Percentiles rank a stretch among this genome's conserved stretches.
phyloP scores from a whole-genome alignment of 306 rosid genomes.

The Glycyrrhiza uralensis region DNA sequence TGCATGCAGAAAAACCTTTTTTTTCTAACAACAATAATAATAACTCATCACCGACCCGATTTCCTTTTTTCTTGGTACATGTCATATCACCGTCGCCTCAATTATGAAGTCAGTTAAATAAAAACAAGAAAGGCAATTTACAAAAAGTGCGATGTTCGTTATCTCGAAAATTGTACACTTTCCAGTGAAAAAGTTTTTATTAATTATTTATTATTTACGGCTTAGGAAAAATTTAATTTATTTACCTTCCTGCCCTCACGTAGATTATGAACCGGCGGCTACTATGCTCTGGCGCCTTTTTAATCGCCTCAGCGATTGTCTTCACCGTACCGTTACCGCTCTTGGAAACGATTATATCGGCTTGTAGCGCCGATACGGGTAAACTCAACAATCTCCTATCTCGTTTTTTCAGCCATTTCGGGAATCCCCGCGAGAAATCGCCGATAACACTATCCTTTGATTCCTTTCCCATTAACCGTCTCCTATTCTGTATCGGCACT shows the following conservation, averaged over 20 bases:
- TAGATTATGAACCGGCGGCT: constrained; percentile 56
- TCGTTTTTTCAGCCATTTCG: constrained; percentile 58
- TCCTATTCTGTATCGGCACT: constrained; percentile 66
- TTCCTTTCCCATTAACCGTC: constrained; percentile 51
- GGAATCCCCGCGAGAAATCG: constrained; percentile 45
- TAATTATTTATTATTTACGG: background rate
- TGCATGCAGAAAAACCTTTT: constrained; percentile 13
- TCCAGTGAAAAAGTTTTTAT: background rate
- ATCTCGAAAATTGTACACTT: constrained; percentile 11
- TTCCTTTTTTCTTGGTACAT: background rate
- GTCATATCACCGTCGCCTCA: constrained; percentile 22
- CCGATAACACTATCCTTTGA: background rate
- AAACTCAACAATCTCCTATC: constrained; percentile 63
- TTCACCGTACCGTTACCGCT: constrained; percentile 55
- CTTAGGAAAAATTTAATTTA: no score
- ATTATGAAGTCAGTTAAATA: constrained; percentile 18
- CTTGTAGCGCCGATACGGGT: constrained; percentile 60
- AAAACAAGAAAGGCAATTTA: background rate
- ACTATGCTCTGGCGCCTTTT: constrained; percentile 63
- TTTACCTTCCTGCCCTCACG: constrained; percentile 91
- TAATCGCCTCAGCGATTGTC: constrained; percentile 73
- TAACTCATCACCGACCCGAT: constrained; percentile 17
- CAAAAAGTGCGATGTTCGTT: constrained; percentile 15
- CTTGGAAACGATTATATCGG: constrained; percentile 67
- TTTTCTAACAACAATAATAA: background rate